Base-by-base conservation (phyloP, 306 rosid genomes). In the Lathyrus sativus region DNA sequence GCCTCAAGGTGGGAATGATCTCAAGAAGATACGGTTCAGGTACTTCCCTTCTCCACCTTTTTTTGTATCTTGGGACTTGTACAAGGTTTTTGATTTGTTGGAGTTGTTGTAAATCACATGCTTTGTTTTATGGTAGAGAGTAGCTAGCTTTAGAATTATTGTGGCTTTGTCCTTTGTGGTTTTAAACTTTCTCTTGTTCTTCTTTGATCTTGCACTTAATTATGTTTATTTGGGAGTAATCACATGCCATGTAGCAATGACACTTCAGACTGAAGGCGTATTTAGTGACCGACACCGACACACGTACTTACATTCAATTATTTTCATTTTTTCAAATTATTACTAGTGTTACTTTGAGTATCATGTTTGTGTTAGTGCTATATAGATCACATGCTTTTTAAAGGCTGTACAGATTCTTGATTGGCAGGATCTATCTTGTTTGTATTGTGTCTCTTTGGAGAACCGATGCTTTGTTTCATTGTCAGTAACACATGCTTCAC, bases 1-100 rank as follows among this genome's bases (percentile, higher is more conserved):
- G 83, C 88, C 97, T 39, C 86, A 81, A 58, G 99, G 97, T 67
- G 99, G 99, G 55, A 93, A 93, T 70, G 96, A 93, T 84, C 90
- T 93, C 75, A 93, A 93, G 84, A 62, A 96, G 44, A 93, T 93
- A 70, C 89, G 99, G 51, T 93, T 93, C 89, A 90, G 99, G 99
- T 93, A 86, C 74, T 29, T 31, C 75, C 70, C 69, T 61, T 74
- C 37, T 50, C 48, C 68, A 6, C 53, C 53, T n/a, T 58, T 8
- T 71, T 22, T 58, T 69, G 66, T 61, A 62, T 39, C 65, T 46
- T 76, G 75, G 68, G 79, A 68, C 68, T 72, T 79, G 49, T 43
- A 75, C 28, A 61, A 57, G 67, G 74, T 55, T 69, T 51, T 71
- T 37, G 69, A 71, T 70, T 79, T 76, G 79, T 74, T 64, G 69